Evolutionary conservation across 441 rosid species (phyloP).

Genomic region (Bocquillonia castaneifolia): DNA sequence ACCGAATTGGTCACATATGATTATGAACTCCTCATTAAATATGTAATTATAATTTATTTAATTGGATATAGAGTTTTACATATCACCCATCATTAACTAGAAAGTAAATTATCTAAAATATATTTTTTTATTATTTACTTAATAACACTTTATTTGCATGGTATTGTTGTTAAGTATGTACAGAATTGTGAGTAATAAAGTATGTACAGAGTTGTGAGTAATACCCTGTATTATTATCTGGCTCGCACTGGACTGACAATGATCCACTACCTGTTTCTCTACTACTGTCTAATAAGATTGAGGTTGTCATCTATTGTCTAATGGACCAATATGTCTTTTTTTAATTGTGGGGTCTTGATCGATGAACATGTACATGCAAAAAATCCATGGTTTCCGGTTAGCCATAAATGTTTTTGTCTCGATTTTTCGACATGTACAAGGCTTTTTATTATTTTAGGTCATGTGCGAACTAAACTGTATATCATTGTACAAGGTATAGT

Average conservation of each 20-base stretch:
- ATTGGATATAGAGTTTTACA: no score
- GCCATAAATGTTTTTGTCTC: conserved; percentile 16
- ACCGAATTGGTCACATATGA: no score
- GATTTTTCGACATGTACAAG: neutral
- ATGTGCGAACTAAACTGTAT: neutral
- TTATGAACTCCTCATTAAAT: no score
- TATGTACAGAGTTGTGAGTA: neutral
- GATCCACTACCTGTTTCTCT: conserved; percentile 9
- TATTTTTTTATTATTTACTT: no score
- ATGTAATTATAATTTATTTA: no score
- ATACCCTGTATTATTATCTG: conserved; percentile 5
- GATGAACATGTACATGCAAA: conserved; percentile 6
- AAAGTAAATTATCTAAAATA: no score
- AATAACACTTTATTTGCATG: no score
- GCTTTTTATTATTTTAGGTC: neutral
- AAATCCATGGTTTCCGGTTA: conserved; percentile 17
- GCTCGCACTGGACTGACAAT: conserved; percentile 7
- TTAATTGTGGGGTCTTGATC: conserved; percentile 2
- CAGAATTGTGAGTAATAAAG: no score
- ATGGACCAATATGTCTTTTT: conserved; percentile 10
- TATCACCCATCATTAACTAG: no score
- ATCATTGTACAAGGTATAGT: neutral
- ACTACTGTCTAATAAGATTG: neutral
- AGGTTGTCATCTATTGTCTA: neutral
- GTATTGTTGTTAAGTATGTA: neutral